phyloP scores from a whole-genome alignment of 768 basidiomycete species.

The Mycena rosella region DNA sequence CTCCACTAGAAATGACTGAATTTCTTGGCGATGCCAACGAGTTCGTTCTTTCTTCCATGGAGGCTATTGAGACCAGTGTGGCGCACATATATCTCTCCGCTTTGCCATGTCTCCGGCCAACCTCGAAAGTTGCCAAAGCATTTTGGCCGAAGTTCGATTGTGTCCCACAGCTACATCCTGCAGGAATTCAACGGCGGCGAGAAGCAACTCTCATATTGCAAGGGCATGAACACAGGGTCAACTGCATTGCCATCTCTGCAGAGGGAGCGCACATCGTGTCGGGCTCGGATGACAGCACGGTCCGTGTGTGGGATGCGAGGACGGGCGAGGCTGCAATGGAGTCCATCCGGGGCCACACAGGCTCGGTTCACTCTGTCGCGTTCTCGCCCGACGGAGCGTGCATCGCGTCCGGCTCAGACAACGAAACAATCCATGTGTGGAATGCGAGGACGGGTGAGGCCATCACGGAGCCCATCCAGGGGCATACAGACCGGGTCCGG shows the following conservation, averaged over 20 bases:
- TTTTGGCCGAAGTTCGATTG: slow-evolving; percentile 1
- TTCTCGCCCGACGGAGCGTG: neutral
- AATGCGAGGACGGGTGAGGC: no score
- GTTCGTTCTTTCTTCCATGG: neutral
- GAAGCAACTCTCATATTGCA: slow-evolving; percentile 1
- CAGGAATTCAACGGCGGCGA: slow-evolving; percentile 4
- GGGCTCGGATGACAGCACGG: neutral
- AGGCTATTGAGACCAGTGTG: no score
- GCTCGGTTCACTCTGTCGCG: neutral
- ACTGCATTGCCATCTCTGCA: neutral
- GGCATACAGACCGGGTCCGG: no score
- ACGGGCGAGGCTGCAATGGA: neutral
- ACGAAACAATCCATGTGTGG: no score
- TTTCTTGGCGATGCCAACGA: slow-evolving; percentile 1
- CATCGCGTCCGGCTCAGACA: neutral
- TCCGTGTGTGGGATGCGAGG: slow-evolving; percentile 2
- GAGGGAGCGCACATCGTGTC: neutral
- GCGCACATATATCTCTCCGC: slow-evolving; percentile 1
- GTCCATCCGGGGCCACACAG: neutral
- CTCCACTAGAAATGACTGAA: neutral
- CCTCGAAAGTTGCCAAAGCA: neutral
- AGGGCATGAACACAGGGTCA: neutral
- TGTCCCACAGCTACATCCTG: neutral
- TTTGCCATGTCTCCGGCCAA: slow-evolving; percentile 3
- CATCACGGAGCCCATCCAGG: no score